Percentiles rank a stretch among this genome's conserved stretches.
These are phyloP conservation scores for Moringa oleifera DNA, from an alignment of 345 rosid genomes.

Conservation along the genomic window DNA sequence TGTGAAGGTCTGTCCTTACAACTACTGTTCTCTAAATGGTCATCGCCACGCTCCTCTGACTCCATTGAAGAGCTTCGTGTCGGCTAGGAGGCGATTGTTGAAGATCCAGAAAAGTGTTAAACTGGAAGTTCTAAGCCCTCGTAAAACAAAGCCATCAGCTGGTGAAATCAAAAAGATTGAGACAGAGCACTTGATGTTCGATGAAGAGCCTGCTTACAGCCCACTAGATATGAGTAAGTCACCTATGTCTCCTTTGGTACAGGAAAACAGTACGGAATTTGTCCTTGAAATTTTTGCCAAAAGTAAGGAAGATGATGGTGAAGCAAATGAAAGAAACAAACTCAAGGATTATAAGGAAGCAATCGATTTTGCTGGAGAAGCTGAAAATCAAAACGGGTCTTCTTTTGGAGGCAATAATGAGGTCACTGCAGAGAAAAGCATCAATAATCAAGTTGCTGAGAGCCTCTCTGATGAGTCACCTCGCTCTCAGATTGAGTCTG, in stretches of 20 bases:
- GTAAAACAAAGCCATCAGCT: conserved; percentile 14
- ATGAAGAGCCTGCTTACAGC: conserved; percentile 1
- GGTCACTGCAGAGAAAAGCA: conserved; percentile 9
- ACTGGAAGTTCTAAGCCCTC: conserved; percentile 28
- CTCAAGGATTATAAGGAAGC: conserved; percentile 5
- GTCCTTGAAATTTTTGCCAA: conserved; percentile 40
- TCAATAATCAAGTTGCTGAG: conserved; percentile 29
- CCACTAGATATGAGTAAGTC: conserved; percentile 10
- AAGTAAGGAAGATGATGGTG: conserved; percentile 19
- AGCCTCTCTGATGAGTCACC: conserved; percentile 34
- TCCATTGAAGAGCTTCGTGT: conserved; percentile 70
- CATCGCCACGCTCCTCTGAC: conserved; percentile 66
- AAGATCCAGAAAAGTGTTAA: conserved; percentile 53
- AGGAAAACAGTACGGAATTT: conserved; percentile 25
- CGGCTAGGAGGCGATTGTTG: conserved; percentile 51
- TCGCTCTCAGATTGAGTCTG: conserved; percentile 30
- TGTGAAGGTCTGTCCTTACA: conserved; percentile 72
- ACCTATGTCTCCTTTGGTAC: conserved; percentile 8
- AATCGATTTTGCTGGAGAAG: neutral
- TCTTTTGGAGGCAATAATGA: conserved; percentile 6
- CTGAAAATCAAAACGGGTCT: neutral
- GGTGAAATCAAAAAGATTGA: conserved; percentile 9
- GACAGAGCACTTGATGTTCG: conserved; percentile 6
- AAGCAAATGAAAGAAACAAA: conserved; percentile 13
- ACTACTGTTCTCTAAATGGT: conserved; percentile 88